A percentile compares a stretch with the other conserved stretches of the same genome.
Evolutionary conservation across 1,284 basidiomycete species (phyloP).

Genomic region (Takashimella tepidaria): DNA sequence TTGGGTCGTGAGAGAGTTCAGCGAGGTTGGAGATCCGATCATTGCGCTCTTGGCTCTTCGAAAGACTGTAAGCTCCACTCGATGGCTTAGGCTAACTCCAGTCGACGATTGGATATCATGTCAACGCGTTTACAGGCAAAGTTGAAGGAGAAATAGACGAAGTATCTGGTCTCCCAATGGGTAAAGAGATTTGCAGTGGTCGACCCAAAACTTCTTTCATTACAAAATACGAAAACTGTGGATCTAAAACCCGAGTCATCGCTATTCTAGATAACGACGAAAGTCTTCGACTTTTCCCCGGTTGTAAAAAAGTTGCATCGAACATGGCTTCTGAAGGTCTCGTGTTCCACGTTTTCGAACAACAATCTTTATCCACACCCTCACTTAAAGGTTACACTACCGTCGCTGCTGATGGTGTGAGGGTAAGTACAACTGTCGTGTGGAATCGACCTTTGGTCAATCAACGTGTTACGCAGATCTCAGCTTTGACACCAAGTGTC

Average conservation of each 20-base stretch:
- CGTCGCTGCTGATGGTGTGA: neutral
- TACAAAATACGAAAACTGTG: constrained; percentile 41
- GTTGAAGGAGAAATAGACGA: constrained; percentile 34
- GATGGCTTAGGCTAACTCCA: neutral
- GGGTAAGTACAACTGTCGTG: constrained; percentile 11
- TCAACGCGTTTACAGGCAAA: constrained; percentile 71
- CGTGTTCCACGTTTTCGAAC: constrained; percentile 16
- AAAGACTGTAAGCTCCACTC: neutral
- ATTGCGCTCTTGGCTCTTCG: constrained; percentile 36
- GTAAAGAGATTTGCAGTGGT: constrained; percentile 35
- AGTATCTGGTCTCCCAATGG: constrained; percentile 22
- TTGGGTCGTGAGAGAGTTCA: constrained; percentile 33
- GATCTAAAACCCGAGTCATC: constrained; percentile 33
- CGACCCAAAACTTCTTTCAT: constrained; percentile 32
- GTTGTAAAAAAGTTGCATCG: constrained; percentile 40
- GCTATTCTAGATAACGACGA: constrained; percentile 33
- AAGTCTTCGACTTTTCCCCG: constrained; percentile 43
- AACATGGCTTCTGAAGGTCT: neutral
- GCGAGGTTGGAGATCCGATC: constrained; percentile 35
- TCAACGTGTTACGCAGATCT: constrained; percentile 48
- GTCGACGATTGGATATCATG: constrained; percentile 64
- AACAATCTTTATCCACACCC: constrained; percentile 18
- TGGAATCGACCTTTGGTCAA: constrained; percentile 64
- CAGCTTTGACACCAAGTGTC: constrained; percentile 47
- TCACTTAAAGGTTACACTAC: constrained; percentile 12